A percentile compares a stretch with the other conserved stretches of the same genome.
Conservation (phyloP, 1,284 basidiomycete genomes). For the Ganoderma leucocontextum region DNA sequence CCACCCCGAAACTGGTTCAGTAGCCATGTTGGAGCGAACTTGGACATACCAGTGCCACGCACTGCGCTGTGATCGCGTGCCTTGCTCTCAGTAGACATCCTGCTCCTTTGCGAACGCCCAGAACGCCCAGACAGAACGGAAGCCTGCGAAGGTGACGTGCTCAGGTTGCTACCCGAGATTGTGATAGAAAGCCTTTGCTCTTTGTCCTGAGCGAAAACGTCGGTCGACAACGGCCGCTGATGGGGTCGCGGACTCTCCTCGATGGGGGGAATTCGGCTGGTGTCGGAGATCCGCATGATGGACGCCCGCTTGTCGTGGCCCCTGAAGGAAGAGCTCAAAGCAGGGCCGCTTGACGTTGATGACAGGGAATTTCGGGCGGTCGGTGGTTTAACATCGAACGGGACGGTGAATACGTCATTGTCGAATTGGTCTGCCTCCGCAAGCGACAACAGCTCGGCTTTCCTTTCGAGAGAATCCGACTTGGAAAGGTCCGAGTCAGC, state of each 20-base stretch:
- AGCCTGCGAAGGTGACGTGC: conserved; percentile 75
- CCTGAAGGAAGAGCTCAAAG: conserved; percentile 43
- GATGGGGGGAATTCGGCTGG: conserved; percentile 63
- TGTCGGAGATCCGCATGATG: conserved; percentile 51
- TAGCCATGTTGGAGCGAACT: conserved; percentile 76
- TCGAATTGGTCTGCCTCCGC: conserved; percentile 77
- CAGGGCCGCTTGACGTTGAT: conserved; percentile 46
- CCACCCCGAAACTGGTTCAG: conserved; percentile 76
- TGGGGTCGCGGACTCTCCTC: conserved; percentile 71
- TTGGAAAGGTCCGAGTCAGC: conserved; percentile 31
- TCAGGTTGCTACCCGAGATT: conserved; percentile 47
- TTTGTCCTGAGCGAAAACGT: conserved; percentile 41
- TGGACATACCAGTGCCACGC: conserved; percentile 58
- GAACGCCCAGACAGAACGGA: conserved; percentile 68
- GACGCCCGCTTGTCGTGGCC: conserved; percentile 48
- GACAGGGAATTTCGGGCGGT: conserved; percentile 50
- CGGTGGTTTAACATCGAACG: conserved; percentile 47
- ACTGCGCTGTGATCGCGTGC: conserved; percentile 40
- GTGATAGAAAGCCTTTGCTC: conserved; percentile 45
- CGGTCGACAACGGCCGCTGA: conserved; percentile 57
- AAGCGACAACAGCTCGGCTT: conserved; percentile 44
- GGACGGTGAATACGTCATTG: conserved; percentile 66
- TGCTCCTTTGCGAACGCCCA: conserved; percentile 43
- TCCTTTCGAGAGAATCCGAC: conserved; percentile 20
- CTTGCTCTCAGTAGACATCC: conserved; percentile 28